phyloP scores from a whole-genome alignment of 1,284 basidiomycete species.

The Microbotryomycetes sp. region DNA sequence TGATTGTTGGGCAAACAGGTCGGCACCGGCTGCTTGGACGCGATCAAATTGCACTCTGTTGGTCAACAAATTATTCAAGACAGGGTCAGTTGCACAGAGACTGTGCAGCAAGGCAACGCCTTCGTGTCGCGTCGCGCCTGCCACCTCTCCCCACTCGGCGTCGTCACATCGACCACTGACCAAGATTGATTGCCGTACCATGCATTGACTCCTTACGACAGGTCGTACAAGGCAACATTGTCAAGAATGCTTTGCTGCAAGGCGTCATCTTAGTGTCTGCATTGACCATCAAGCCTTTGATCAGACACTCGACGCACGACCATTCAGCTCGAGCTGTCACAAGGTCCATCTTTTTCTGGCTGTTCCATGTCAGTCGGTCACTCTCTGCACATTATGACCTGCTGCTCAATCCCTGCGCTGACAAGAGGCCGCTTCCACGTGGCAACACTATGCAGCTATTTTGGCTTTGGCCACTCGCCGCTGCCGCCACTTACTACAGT shows the following conservation, averaged over 20 bases:
- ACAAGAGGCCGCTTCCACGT: background rate
- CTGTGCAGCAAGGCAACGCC: too few relatives aligned
- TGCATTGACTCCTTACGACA: background rate
- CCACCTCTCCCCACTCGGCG: too few relatives aligned
- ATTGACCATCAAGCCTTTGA: constrained; percentile 29
- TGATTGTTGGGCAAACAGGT: background rate
- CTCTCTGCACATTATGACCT: background rate
- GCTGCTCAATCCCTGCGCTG: background rate
- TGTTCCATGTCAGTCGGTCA: constrained; percentile 19
- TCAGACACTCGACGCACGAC: constrained; percentile 15
- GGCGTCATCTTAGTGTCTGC: constrained; percentile 30
- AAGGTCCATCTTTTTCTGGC: constrained; percentile 19
- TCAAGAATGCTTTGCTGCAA: constrained; percentile 26
- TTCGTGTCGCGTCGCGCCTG: too few relatives aligned
- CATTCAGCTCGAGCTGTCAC: constrained; percentile 15
- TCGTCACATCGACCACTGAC: too few relatives aligned
- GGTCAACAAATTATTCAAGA: constrained; percentile 20
- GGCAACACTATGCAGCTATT: constrained; percentile 13
- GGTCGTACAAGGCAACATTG: constrained; percentile 27
- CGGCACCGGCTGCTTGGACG: constrained; percentile 15
- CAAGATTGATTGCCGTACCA: too few relatives aligned
- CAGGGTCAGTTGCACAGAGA: constrained; percentile 9
- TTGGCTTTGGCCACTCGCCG: constrained; percentile 28
- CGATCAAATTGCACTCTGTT: constrained; percentile 15
- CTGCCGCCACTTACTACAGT: constrained; percentile 29